Base-by-base conservation (phyloP, 805 yeast species). In the Tetrapisispora phaffii region DNA sequence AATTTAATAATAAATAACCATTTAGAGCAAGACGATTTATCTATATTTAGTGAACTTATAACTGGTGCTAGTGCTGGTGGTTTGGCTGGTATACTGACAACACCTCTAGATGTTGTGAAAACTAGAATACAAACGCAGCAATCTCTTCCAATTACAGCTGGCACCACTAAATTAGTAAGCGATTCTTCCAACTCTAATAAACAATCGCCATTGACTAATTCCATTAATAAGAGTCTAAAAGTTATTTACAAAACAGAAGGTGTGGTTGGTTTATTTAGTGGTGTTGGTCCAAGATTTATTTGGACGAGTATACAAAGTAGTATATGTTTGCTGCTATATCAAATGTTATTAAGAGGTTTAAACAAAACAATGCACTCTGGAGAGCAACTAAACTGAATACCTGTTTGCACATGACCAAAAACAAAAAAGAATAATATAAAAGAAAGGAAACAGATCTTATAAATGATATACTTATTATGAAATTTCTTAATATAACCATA, bases 1-100 rank as follows among this genome's bases (percentile, higher is more conserved):
- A 19, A 17, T 26, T 26, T 16, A 19, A 26, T 28, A 53, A 53
- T 2, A n/a, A 59, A 58, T 44, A 50, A 56, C n/a, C 51, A 69
- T 44, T 39, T 8, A 2, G 51, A 29, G 56, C 49, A n/a, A 7
- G 62, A 67, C 17, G 79, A 76, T 39, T 63, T 85, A 44, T 74
- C 82, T 1, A 63, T 82, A 7, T 44, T 70, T 5, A 63, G 74
- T 34, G 98, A 93, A 63, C 68, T 93, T 23, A 49, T 75, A 13
- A 88, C 96, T 0, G 99, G 99, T 45, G 97, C 96, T 0, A 80
- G 86, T 0, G 97, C 98, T 2, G 97, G 97, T 52, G 96, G 96
- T 0, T 66, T 88, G 23, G 95, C 96, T 0, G 97, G 97, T 1
- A 73, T 77, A 1, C 57, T 89, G 19, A 89, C 97, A 0, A 89